Evolutionary conservation across 2,329 filamentous ascomycete species (phyloP), one percentile per base, ranked within the genome.

Genomic region (Gnomoniopsis smithogilvyi): DNA sequence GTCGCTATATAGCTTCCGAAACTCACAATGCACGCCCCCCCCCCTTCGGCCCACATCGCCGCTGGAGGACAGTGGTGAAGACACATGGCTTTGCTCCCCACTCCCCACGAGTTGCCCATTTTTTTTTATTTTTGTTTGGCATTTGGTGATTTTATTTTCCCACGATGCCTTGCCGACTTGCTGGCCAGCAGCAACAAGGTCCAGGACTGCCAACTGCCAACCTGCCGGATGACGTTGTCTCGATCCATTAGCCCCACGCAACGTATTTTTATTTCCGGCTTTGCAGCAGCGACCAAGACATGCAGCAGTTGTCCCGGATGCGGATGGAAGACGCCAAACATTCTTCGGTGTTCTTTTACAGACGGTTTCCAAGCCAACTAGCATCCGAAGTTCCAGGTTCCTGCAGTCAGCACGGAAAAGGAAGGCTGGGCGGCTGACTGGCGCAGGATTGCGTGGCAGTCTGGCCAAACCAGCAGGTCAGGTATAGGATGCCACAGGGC

Each of bases 381-480:
- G 12, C 45, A 47, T 30, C 26, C 26, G 26, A 30, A 24, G 45
- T 47, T 47, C 47, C 51, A 53, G 38, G 26, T 21, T 19, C 22
- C 21, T 45, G 22, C 41, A 26, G 33, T 24, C 43, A 45, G 43
- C 22, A 41, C 45, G 47, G 47, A 56, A 50, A 10, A 51, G 47
- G 33, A 43, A 49, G 54, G 45, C 45, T 41, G 24, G 38, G n/a
- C 33, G 48, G 26, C 15, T 36, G 38, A 43, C 56, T 26, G 50
- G 49, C 17, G 51, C 45, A 50, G 36, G 50, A 47, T 58, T 58
- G 59, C 59, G 59, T 54, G 59, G 54, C 59, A 45, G 53, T 54
- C 50, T 58, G 33, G 50, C 51, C 34, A 33, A 57, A 60, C 59
- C 57, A 50, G 41, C 56, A 60, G 60, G 56, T 59, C 59, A 56